Percentiles rank a stretch among this genome's conserved stretches.
These are phyloP conservation scores for Neofusicoccum parvum DNA, from an alignment of 2,329 filamentous ascomycete species.

Conservation along the genomic window DNA sequence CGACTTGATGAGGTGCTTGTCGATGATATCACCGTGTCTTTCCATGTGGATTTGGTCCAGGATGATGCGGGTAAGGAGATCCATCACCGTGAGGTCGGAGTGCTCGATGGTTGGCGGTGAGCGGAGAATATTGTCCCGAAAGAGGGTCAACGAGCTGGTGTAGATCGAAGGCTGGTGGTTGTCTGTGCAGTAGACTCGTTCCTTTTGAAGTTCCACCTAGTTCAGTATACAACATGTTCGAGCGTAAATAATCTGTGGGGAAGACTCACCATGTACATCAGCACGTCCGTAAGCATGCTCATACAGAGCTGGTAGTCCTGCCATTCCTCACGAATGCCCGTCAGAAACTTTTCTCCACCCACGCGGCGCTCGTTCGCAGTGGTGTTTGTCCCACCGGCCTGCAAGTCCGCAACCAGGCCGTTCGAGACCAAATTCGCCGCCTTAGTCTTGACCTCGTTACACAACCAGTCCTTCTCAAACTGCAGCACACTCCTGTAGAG, in stretches of 20 bases:
- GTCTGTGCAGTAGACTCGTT: conserved; percentile 79
- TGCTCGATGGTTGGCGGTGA: conserved; percentile 51
- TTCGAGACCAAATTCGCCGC: conserved; percentile 73
- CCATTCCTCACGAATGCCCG: conserved; percentile 76
- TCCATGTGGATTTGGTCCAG: conserved; percentile 93
- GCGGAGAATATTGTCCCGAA: conserved; percentile 80
- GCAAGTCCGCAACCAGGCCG: conserved; percentile 62
- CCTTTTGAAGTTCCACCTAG: conserved; percentile 46
- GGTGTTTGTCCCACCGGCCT: conserved; percentile 50
- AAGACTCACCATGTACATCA: conserved; percentile 82
- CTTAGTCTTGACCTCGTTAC: conserved; percentile 68
- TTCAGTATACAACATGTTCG: neutral
- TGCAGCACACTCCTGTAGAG: conserved; percentile 79
- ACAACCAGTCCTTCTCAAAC: conserved; percentile 83
- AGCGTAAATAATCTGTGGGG: neutral
- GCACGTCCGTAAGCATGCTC: conserved; percentile 94
- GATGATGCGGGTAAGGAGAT: conserved; percentile 78
- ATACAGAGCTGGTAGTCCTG: conserved; percentile 88
- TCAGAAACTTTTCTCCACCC: conserved; percentile 81
- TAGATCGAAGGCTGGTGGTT: conserved; percentile 77
- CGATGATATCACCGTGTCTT: conserved; percentile 83
- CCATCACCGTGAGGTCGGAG: conserved; percentile 60
- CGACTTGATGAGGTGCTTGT: conserved; percentile 77
- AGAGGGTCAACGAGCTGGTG: conserved; percentile 80
- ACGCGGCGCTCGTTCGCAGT: conserved; percentile 78